Evolutionary conservation across 176 grass and related monocot species (phyloP).

Genomic region (Triticum urartu): DNA sequence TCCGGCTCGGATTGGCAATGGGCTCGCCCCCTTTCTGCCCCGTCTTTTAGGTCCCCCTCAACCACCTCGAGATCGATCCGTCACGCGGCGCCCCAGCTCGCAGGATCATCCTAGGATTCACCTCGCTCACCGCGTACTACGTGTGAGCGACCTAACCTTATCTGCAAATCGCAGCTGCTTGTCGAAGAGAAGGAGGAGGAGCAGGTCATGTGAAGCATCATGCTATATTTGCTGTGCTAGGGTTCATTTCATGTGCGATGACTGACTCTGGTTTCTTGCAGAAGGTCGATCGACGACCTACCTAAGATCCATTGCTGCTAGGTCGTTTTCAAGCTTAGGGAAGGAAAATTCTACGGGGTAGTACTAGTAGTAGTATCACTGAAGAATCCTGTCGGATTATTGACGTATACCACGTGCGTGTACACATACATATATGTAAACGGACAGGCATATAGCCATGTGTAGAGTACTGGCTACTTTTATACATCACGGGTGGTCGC

Average conservation of each 20-base stretch:
- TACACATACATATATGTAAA: background rate
- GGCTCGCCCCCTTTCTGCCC: slow-evolving; percentile 35
- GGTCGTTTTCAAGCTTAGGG: background rate
- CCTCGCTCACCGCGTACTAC: slow-evolving; percentile 11
- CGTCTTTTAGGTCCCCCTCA: background rate
- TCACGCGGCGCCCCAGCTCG: background rate
- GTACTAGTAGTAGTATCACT: background rate
- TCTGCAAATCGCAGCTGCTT: background rate
- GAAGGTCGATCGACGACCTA: background rate
- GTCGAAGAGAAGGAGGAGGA: background rate
- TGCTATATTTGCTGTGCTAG: background rate
- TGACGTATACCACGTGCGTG: background rate
- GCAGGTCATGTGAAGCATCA: background rate
- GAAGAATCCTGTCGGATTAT: slow-evolving; percentile 31
- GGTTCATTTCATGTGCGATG: background rate
- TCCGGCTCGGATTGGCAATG: slow-evolving; percentile 29
- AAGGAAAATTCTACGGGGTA: background rate
- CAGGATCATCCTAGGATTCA: slow-evolving; percentile 17
- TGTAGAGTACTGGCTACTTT: too few relatives aligned
- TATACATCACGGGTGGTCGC: background rate
- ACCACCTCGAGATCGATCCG: background rate
- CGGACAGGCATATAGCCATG: background rate
- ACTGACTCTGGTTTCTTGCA: background rate
- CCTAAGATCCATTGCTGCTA: background rate
- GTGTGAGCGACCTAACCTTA: slow-evolving; percentile 44